These are phyloP conservation scores for Coemansia sp. DNA, from an alignment of 192 early-diverging fungal genomes.

Conservation along the genomic window DNA sequence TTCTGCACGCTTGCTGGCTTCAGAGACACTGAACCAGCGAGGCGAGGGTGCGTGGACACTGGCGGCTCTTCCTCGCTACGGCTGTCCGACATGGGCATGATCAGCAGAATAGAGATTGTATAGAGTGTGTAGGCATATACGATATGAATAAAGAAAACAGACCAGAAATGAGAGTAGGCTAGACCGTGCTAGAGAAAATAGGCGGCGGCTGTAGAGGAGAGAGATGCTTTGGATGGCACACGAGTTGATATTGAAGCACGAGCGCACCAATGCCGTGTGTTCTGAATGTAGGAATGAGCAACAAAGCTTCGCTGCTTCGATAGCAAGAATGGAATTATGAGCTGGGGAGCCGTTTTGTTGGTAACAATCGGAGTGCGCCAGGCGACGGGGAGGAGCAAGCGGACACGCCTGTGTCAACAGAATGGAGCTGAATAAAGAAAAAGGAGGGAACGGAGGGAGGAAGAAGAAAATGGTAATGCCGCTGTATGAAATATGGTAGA, in stretches of 20 bases:
- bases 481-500: constrained; percentile 12
- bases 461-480: not conserved
- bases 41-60: not conserved
- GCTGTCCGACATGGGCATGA: not conserved
- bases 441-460: constrained; percentile 1
- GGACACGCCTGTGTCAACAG: constrained; percentile 1
- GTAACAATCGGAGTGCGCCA: not conserved
- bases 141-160: not conserved
- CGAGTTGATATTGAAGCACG: not conserved
- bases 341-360: constrained; percentile 8
- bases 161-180: not conserved
- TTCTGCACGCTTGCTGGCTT: not conserved
- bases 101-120: not conserved
- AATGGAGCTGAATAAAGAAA: constrained; percentile 1
- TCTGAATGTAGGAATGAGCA: constrained; percentile 1
- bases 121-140: not conserved
- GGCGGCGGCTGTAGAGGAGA: not conserved
- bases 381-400: not conserved
- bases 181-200: not conserved
- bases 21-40: constrained; percentile 4
- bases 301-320: not conserved
- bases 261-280: not conserved
- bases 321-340: constrained; percentile 8
- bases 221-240: not conserved
- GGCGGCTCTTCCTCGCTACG: not conserved